Percentiles rank a stretch among this genome's conserved stretches.
phyloP scores from a whole-genome alignment of 75 land plant species.

The Cryptomeria japonica region DNA sequence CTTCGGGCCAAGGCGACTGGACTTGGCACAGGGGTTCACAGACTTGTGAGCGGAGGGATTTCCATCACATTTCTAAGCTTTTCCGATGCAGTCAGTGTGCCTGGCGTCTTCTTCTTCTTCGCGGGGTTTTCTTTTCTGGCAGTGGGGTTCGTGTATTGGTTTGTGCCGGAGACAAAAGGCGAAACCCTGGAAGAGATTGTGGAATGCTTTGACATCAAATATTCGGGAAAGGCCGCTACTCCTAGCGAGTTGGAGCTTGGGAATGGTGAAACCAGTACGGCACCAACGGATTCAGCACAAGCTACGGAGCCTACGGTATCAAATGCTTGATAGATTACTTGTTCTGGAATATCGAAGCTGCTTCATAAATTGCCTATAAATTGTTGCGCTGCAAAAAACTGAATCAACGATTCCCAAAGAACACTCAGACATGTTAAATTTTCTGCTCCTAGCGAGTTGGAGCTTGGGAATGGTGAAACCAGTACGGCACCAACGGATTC shows the following conservation, averaged over 20 bases:
- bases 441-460: background rate
- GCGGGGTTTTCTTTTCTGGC: constrained; percentile 43
- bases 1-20: constrained; percentile 75
- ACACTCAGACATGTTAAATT: no score
- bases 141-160: constrained; percentile 53
- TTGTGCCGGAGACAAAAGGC: constrained; percentile 84
- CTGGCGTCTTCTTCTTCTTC: constrained; percentile 77
- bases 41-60: constrained; percentile 58
- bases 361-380: no score
- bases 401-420: no score
- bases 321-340: no score
- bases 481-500: no score
- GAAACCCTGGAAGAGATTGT: constrained; percentile 28
- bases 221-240: background rate
- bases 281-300: no score
- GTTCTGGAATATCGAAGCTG: no score
- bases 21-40: constrained; percentile 63
- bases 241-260: background rate
- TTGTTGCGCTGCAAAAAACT: no score
- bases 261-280: no score
- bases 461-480: no score
- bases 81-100: constrained; percentile 62
- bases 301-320: no score
- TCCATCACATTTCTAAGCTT: constrained; percentile 70
- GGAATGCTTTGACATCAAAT: background rate